Conservation (phyloP, 257 asterid genomes). For the Cynanchum wilfordii region DNA sequence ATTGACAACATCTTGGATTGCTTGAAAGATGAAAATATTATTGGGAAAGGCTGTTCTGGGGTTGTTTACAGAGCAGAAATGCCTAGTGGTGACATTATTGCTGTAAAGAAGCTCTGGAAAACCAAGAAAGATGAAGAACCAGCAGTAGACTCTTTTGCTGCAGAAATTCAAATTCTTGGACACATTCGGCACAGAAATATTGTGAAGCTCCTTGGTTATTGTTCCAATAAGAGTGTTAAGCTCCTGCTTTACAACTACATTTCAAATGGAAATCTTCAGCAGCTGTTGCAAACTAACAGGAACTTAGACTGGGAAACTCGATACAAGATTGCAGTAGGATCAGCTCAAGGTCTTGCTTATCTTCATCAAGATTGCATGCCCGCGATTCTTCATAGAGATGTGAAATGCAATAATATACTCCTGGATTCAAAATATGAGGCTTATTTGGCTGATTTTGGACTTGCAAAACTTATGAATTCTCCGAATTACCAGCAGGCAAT, state of each 20-base stretch:
- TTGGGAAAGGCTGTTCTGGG: slow-evolving; percentile 93
- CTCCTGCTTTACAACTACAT: slow-evolving; percentile 82
- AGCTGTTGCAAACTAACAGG: slow-evolving; percentile 62
- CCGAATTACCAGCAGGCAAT: slow-evolving; percentile 83
- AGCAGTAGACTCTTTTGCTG: slow-evolving; percentile 66
- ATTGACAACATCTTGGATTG: slow-evolving; percentile 69
- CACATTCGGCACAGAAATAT: slow-evolving; percentile 92
- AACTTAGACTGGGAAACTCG: slow-evolving; percentile 91
- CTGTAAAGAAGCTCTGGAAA: slow-evolving; percentile 92
- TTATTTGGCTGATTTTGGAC: slow-evolving; percentile 94
- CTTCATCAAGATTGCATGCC: slow-evolving; percentile 93
- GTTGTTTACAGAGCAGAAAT: slow-evolving; percentile 76
- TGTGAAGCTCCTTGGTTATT: slow-evolving; percentile 77
- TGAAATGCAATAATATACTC: slow-evolving; percentile 89
- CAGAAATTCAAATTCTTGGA: slow-evolving; percentile 90
- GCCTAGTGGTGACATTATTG: slow-evolving; percentile 75
- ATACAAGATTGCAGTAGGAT: slow-evolving; percentile 80
- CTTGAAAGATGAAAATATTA: slow-evolving; percentile 65
- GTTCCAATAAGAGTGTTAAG: slow-evolving; percentile 74
- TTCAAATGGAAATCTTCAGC: slow-evolving; percentile 80
- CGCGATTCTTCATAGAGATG: slow-evolving; percentile 81
- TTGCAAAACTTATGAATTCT: slow-evolving; percentile 83
- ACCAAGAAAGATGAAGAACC: slow-evolving; percentile 62
- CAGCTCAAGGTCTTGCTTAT: slow-evolving; percentile 93
- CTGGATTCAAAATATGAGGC: slow-evolving; percentile 80